These are phyloP conservation scores for Boletus sp. DNA, from an alignment of 1,284 basidiomycete species.

Conservation along the genomic window DNA sequence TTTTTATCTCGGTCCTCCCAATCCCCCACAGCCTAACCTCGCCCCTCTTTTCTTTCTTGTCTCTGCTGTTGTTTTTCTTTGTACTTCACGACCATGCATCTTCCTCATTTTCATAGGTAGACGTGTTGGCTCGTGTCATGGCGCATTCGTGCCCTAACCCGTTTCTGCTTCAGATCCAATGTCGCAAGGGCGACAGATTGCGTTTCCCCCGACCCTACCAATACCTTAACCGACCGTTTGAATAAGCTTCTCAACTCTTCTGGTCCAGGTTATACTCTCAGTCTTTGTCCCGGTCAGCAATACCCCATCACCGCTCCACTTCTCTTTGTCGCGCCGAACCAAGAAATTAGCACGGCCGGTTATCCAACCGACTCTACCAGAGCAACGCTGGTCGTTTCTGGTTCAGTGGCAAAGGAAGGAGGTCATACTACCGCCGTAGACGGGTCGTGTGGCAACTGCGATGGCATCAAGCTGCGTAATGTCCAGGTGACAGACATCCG, in stretches of 20 bases:
- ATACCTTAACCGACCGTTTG: slow-evolving; percentile 65
- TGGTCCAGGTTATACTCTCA: slow-evolving; percentile 59
- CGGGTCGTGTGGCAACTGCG: slow-evolving; percentile 56
- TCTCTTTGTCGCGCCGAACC: slow-evolving; percentile 57
- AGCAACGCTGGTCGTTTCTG: slow-evolving; percentile 55
- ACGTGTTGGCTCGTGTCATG: background rate
- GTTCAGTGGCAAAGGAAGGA: slow-evolving; percentile 47
- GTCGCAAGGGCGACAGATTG: slow-evolving; percentile 34
- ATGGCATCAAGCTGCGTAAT: slow-evolving; percentile 60
- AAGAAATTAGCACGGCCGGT: slow-evolving; percentile 76
- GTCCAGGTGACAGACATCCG: slow-evolving; percentile 50
- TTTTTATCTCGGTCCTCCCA: background rate
- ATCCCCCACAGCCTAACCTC: background rate
- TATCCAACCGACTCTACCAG: slow-evolving; percentile 60
- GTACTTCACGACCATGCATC: slow-evolving; percentile 9
- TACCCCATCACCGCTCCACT: slow-evolving; percentile 66
- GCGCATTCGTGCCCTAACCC: slow-evolving; percentile 5
- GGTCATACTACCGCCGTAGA: slow-evolving; percentile 71
- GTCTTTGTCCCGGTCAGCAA: slow-evolving; percentile 57
- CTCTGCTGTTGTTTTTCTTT: background rate
- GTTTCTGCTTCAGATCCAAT: slow-evolving; percentile 8
- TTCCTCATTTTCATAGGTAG: slow-evolving; percentile 8
- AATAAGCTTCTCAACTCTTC: slow-evolving; percentile 63
- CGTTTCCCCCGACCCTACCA: slow-evolving; percentile 51
- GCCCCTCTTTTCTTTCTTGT: background rate